A percentile compares a stretch with the other conserved stretches of the same genome.
phyloP scores from a whole-genome alignment of 2,329 filamentous ascomycete genomes.

The Emmonsia crescens region DNA sequence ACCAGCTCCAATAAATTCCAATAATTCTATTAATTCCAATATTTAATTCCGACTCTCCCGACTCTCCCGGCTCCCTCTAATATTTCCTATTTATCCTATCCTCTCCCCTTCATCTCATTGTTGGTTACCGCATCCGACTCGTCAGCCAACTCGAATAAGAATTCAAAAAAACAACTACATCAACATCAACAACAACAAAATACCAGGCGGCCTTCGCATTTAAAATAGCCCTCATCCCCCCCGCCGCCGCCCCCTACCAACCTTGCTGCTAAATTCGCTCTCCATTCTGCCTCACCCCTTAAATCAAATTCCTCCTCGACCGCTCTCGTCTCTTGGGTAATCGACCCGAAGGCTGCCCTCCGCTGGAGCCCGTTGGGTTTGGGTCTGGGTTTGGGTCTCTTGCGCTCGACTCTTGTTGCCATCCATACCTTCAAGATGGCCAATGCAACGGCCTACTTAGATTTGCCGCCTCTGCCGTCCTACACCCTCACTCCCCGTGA shows the following conservation, averaged over 20 bases:
- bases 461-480: constrained; percentile 74
- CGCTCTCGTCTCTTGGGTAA: neutral
- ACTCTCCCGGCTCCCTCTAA: no score
- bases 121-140: neutral
- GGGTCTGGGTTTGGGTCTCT: neutral
- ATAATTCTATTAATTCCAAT: no score
- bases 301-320: neutral
- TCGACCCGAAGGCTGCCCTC: neutral
- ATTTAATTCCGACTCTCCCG: neutral
- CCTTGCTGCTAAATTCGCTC: neutral
- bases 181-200: neutral
- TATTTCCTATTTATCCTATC: no score
- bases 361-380: neutral
- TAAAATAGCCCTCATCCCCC: neutral
- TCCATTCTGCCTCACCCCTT: neutral
- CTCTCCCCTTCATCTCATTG: neutral
- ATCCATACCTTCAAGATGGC: constrained; percentile 10
- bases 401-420: neutral
- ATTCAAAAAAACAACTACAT: neutral
- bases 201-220: neutral
- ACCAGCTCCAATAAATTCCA: neutral
- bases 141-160: neutral
- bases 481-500: constrained; percentile 62
- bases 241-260: neutral
- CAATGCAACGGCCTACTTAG: constrained; percentile 30